Evolutionary conservation across 2,329 filamentous ascomycete species (phyloP).

Genomic region (Penicillium expansum): DNA sequence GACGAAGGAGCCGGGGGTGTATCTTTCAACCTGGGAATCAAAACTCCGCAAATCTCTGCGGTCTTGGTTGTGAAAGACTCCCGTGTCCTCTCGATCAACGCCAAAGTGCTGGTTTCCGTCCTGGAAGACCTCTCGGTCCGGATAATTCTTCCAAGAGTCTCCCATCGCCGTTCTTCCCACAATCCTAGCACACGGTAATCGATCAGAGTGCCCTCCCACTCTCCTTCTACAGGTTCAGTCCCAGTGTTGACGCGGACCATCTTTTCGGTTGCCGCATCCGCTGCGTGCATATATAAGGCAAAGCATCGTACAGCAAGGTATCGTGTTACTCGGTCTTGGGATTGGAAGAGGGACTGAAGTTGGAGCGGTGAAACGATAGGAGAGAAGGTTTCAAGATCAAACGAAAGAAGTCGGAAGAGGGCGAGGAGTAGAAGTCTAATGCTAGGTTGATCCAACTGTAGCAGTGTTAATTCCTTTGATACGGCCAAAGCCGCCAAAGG

Average conservation of each 20-base stretch:
- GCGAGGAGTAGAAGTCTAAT: slow-evolving; percentile 60
- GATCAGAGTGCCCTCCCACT: slow-evolving; percentile 71
- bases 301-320: slow-evolving; percentile 82
- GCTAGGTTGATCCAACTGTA: slow-evolving; percentile 37
- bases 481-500: slow-evolving; percentile 33
- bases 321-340: slow-evolving; percentile 59
- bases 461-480: slow-evolving; percentile 29
- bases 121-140: slow-evolving; percentile 23
- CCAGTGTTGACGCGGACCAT: slow-evolving; percentile 67
- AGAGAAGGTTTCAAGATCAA: slow-evolving; percentile 68
- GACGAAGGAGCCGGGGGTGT: slow-evolving; percentile 49
- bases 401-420: slow-evolving; percentile 74
- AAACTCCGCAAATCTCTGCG: slow-evolving; percentile 62
- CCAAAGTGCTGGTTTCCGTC: slow-evolving; percentile 20
- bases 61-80: slow-evolving; percentile 57
- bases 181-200: slow-evolving; percentile 73
- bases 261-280: slow-evolving; percentile 73
- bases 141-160: slow-evolving; percentile 36
- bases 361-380: slow-evolving; percentile 62
- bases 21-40: slow-evolving; percentile 61
- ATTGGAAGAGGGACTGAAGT: slow-evolving; percentile 66
- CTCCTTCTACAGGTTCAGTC: slow-evolving; percentile 60
- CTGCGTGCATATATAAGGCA: slow-evolving; percentile 72
- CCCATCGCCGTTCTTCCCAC: slow-evolving; percentile 61
- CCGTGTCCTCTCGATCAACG: slow-evolving; percentile 29